Evolutionary conservation across 2,329 filamentous ascomycete species (phyloP).

Genomic region (Talaromyces sp.): DNA sequence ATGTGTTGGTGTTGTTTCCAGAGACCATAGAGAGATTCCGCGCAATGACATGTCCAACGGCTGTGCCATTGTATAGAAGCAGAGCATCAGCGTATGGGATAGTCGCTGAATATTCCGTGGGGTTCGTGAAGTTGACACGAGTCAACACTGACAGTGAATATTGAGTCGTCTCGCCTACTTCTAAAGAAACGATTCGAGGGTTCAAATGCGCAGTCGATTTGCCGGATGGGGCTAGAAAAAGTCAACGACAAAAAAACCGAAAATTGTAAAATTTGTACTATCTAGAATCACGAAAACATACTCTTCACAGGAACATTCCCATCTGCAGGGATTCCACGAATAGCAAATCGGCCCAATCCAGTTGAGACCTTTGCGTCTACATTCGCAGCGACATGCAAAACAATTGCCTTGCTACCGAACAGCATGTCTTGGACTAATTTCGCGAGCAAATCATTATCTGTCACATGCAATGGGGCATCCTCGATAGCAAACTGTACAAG

Average conservation of each 20-base stretch:
- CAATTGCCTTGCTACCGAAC: conserved; percentile 71
- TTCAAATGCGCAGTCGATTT: conserved; percentile 55
- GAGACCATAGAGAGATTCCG: conserved; percentile 64
- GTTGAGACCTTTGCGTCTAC: conserved; percentile 85
- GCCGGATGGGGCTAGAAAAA: conserved; percentile 59
- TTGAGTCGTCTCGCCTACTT: conserved; percentile 71
- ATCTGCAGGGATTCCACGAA: conserved; percentile 81
- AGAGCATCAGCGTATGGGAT: conserved; percentile 82
- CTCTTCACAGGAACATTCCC: conserved; percentile 89
- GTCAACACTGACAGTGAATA: conserved; percentile 73
- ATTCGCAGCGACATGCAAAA: conserved; percentile 72
- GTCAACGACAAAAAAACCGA: conserved; percentile 27
- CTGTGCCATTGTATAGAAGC: conserved; percentile 70
- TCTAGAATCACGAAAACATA: conserved; percentile 59
- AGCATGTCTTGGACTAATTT: conserved; percentile 79
- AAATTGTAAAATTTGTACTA: conserved; percentile 24
- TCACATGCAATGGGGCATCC: conserved; percentile 80
- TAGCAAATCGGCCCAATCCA: conserved; percentile 74
- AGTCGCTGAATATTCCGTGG: conserved; percentile 78
- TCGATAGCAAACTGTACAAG: conserved; percentile 75
- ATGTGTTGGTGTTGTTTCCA: conserved; percentile 72
- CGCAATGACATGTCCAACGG: conserved; percentile 74
- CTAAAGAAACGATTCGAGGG: conserved; percentile 71
- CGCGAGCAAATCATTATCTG: conserved; percentile 75
- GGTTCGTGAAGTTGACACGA: conserved; percentile 82